A percentile compares a stretch with the other conserved stretches of the same genome.
Evolutionary conservation across 176 grass and related monocot genomes (phyloP).

Genomic region (Rhynchospora tenuis): DNA sequence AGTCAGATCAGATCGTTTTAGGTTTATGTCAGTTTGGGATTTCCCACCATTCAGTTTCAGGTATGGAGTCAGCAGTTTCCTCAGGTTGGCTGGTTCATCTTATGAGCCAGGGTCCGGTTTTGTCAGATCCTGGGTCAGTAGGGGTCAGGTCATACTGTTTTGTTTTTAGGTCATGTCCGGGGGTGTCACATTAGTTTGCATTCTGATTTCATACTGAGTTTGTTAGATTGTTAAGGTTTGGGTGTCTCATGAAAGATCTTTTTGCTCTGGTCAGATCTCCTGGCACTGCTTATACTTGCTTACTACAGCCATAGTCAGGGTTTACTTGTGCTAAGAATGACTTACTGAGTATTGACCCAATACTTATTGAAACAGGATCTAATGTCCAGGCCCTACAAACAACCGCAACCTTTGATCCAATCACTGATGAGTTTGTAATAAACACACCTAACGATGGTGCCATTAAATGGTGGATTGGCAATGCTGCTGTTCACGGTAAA

Average conservation of each 20-base stretch:
- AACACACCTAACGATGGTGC: conserved; percentile 96
- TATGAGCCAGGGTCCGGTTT: background rate
- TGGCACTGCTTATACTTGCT: background rate
- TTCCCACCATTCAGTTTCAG: background rate
- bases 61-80: background rate
- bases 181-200: background rate
- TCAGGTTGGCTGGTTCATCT: background rate
- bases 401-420: conserved; percentile 95
- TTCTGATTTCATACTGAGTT: background rate
- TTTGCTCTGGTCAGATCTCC: background rate
- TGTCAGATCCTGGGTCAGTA: background rate
- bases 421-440: conserved; percentile 85
- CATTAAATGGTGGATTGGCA: conserved; percentile 99
- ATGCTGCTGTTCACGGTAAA: conserved; percentile 87
- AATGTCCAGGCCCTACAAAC: conserved; percentile 97
- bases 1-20: background rate
- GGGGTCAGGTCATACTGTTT: background rate
- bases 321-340: background rate
- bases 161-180: background rate
- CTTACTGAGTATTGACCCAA: conserved; percentile 10
- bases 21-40: background rate
- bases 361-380: conserved; percentile 51
- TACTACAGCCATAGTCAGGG: conserved; percentile 11
- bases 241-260: background rate
- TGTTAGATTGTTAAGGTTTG: background rate